These are phyloP conservation scores for Omphalotus olearius DNA, from an alignment of 1,284 basidiomycete genomes.

Conservation along the genomic window DNA sequence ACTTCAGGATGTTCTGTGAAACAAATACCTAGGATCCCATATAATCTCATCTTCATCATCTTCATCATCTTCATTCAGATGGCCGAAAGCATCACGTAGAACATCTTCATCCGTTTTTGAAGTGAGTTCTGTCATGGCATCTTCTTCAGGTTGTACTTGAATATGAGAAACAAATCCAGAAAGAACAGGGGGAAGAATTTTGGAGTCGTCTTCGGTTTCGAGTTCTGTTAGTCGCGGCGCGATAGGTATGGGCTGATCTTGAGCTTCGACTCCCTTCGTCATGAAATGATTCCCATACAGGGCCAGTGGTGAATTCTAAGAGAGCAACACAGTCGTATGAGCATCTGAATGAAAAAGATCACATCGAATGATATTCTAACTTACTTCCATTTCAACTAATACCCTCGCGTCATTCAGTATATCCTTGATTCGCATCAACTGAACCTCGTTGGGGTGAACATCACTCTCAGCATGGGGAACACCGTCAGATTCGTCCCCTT, in stretches of 20 bases:
- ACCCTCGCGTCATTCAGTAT: slow-evolving; percentile 72
- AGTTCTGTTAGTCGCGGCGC: not conserved
- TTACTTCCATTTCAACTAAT: slow-evolving; percentile 58
- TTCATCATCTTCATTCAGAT: slow-evolving; percentile 46
- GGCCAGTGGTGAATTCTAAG: slow-evolving; percentile 39
- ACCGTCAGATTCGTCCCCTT: slow-evolving; percentile 4
- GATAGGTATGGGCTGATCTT: slow-evolving; percentile 7
- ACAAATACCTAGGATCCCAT: slow-evolving; percentile 52
- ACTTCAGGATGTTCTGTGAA: not conserved
- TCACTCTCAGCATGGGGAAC: slow-evolving; percentile 28
- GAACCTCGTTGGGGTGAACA: slow-evolving; percentile 92
- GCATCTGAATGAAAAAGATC: slow-evolving; percentile 2
- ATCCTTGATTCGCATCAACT: slow-evolving; percentile 90
- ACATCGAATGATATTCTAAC: slow-evolving; percentile 15
- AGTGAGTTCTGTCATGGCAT: slow-evolving; percentile 60
- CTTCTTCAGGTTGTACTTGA: slow-evolving; percentile 46
- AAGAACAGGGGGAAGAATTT: not conserved
- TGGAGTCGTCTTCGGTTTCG: slow-evolving; percentile 4
- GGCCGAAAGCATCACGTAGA: slow-evolving; percentile 68
- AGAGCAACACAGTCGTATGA: not conserved
- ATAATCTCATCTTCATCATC: slow-evolving; percentile 53
- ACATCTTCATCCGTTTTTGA: slow-evolving; percentile 80
- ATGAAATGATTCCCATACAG: slow-evolving; percentile 28
- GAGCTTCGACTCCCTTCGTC: slow-evolving; percentile 28
- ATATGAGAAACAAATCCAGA: slow-evolving; percentile 4